These are phyloP conservation scores for Eucalyptus erythrocorys DNA, from an alignment of 345 rosid genomes.

Conservation along the genomic window DNA sequence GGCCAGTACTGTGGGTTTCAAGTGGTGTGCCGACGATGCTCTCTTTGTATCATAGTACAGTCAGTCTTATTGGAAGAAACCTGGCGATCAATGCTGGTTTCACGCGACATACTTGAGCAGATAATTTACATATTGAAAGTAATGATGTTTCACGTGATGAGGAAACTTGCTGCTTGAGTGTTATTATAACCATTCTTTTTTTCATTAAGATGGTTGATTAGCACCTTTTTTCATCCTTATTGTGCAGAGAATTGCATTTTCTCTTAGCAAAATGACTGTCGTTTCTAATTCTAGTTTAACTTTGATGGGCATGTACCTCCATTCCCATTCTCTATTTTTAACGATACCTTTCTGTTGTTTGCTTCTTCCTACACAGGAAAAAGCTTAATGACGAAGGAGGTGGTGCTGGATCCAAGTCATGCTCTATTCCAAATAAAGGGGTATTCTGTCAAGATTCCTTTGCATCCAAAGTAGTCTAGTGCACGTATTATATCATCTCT, in stretches of 20 bases:
- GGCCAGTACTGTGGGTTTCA: not conserved
- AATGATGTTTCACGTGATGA: not conserved
- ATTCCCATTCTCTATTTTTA: not conserved
- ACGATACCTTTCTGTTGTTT: not conserved
- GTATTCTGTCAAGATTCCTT: not conserved
- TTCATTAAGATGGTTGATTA: not conserved
- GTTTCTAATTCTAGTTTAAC: not conserved
- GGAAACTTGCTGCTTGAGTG: not conserved
- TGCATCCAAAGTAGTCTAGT: not conserved
- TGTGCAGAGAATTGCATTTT: not conserved
- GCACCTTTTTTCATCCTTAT: not conserved
- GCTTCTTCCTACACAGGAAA: slow-evolving; percentile 4
- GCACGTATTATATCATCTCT: not conserved
- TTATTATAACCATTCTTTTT: not conserved
- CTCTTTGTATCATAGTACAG: not conserved
- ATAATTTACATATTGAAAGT: not conserved
- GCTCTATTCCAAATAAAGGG: not conserved
- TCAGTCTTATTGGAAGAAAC: not conserved
- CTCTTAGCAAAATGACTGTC: not conserved
- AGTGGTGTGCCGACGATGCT: not conserved
- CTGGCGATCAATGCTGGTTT: not conserved
- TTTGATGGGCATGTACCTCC: not conserved
- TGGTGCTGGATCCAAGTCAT: not conserved
- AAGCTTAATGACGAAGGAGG: slow-evolving; percentile 2
- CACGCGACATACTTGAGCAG: not conserved